Evolutionary conservation across 2,329 filamentous ascomycete genomes (phyloP), one percentile per base, ranked within the genome.

Genomic region (Colletotrichum sp.): DNA sequence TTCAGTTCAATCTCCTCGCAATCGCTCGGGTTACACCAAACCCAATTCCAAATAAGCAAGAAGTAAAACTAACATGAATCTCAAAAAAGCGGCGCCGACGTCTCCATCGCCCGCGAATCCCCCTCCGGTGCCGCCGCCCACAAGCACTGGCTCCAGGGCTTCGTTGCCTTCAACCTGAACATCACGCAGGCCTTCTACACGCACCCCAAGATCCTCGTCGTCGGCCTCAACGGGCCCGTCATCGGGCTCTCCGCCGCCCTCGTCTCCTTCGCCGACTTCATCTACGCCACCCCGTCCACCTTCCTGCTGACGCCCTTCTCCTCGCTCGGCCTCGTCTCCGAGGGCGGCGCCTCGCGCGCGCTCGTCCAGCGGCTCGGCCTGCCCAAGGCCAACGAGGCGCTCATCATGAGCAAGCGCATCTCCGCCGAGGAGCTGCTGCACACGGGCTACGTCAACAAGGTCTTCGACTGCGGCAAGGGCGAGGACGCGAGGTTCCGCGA

Each of bases 231-330:
- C 85, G 97, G 96, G 5, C 97, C 97, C 8, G 95, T 92, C 13
- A 89, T 99, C 67, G 97, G 97, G 8, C 92, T 98, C 36, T 94
- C 93, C 3, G 97, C 96, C 1, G 96, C 96, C 0, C 85, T 98
- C 1, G 87, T 95, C 72, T 93, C 92, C 33, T 94, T 95, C 82
- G 94, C 94, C 29, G 97, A 98, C 87, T 98, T 98, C 86, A 90
- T 98, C 82, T 98, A 98, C 87, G 92, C 90, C 81, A 89, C 93
- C 0, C 95, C 96, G 0, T 89, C 93, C 78, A 87, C 95, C 34
- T 99, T 95, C 84, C 87, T 98, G 31, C 91, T 98, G 31, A 98
- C 96, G 1, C 97, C 97, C 6, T 98, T 98, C 85, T 93, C 93
- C 6, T 96, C 94, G 2, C 89, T 98, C 2, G 96, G 97, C 2